Evolutionary conservation across 2,329 filamentous ascomycete genomes (phyloP).

Genomic region (Parastagonospora nodorum): DNA sequence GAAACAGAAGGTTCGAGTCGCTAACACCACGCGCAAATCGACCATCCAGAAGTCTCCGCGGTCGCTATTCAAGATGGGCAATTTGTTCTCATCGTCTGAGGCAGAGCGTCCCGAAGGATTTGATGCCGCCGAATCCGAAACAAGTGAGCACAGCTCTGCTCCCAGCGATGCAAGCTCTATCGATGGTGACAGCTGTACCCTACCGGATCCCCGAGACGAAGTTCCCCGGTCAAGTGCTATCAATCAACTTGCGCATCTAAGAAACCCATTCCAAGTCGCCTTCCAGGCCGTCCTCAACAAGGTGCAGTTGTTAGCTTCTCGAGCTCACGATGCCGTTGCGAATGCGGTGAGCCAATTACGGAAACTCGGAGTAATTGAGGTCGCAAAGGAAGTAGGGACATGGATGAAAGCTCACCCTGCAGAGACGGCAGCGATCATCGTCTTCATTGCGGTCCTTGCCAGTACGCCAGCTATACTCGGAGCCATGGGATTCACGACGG

Average conservation of each 20-base stretch:
- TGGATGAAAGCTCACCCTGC: constrained; percentile 11
- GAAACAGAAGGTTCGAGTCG: too few species aligned
- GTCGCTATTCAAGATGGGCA: too few species aligned
- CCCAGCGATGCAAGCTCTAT: too few species aligned
- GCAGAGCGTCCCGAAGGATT: too few species aligned
- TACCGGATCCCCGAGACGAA: background rate
- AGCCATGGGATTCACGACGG: constrained; percentile 6
- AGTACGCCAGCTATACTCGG: constrained; percentile 4
- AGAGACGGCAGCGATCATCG: constrained; percentile 5
- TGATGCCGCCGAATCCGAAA: too few species aligned
- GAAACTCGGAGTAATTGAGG: background rate
- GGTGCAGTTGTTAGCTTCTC: background rate
- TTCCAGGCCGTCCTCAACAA: background rate
- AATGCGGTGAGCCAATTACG: background rate
- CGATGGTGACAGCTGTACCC: too few species aligned
- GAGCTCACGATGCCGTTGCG: background rate
- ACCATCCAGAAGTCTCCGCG: too few species aligned
- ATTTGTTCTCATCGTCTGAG: too few species aligned
- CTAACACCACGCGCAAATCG: too few species aligned
- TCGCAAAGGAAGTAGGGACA: background rate
- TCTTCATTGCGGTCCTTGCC: constrained; percentile 3
- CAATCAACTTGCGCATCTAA: background rate
- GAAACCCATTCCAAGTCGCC: background rate
- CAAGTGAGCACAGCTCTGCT: too few species aligned
- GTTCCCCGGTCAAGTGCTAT: background rate